A percentile compares a stretch with the other conserved stretches of the same genome.
phyloP scores from a whole-genome alignment of 306 rosid genomes.

The Acacia melanoxylon region DNA sequence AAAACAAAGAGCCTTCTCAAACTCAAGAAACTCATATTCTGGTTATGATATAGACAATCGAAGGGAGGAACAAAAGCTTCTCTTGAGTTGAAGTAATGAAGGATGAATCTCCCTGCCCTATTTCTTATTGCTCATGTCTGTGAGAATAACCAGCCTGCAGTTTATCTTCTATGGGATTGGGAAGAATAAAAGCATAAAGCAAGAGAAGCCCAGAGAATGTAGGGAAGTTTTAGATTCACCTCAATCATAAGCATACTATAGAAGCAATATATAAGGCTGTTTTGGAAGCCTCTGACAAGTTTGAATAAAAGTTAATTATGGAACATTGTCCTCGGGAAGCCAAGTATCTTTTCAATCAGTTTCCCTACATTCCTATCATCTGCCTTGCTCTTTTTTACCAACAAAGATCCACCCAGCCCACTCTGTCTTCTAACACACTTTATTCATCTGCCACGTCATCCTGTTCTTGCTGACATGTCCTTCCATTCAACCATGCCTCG shows the following conservation, averaged over 20 bases:
- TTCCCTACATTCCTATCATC: conserved; percentile 54
- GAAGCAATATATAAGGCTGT: conserved; percentile 73
- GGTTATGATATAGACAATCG: conserved; percentile 17
- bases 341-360: conserved; percentile 73
- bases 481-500: background rate
- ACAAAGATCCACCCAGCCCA: conserved; percentile 48
- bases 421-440: conserved; percentile 34
- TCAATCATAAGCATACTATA: conserved; percentile 77
- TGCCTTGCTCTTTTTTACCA: conserved; percentile 58
- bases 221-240: conserved; percentile 77
- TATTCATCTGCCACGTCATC: conserved; percentile 40
- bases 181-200: conserved; percentile 65
- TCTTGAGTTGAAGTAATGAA: conserved; percentile 25
- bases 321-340: conserved; percentile 86
- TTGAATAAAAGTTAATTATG: conserved; percentile 77
- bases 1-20: conserved; percentile 44
- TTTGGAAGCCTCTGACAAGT: conserved; percentile 73
- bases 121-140: conserved; percentile 47
- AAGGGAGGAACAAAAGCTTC: conserved; percentile 29
- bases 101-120: conserved; percentile 21
- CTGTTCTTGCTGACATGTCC: conserved; percentile 46
- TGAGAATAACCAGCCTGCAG: conserved; percentile 32
- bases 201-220: conserved; percentile 55
- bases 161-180: conserved; percentile 65
- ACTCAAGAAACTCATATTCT: conserved; percentile 55